These are phyloP conservation scores for Gaultheria prostrata DNA, from an alignment of 148 eudicot genomes.

Conservation along the genomic window DNA sequence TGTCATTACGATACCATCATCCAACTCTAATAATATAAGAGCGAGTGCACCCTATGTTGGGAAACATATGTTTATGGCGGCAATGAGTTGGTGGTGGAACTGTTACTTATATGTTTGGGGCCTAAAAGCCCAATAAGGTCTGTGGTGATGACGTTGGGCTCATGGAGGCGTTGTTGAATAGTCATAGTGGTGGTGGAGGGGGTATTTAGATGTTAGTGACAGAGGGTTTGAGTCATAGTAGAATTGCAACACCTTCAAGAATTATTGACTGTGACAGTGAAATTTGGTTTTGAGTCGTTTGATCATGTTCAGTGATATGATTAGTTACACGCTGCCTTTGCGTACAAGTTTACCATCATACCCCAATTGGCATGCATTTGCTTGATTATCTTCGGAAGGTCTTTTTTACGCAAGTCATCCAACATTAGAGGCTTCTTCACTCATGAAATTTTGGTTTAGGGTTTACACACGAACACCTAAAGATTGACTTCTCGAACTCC, in stretches of 20 bases:
- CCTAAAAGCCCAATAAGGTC: neutral
- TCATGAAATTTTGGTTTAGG: neutral
- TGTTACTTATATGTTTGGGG: neutral
- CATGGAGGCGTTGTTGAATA: neutral
- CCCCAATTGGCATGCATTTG: neutral
- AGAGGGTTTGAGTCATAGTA: neutral
- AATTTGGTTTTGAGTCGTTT: too few relatives aligned
- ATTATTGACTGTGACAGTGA: neutral
- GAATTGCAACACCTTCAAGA: neutral
- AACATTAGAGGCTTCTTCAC: conserved; percentile 8
- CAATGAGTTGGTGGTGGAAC: neutral
- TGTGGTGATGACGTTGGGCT: neutral
- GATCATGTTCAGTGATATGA: too few relatives aligned
- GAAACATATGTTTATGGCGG: neutral
- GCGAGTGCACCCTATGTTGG: neutral
- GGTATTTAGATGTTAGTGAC: neutral
- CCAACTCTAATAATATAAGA: neutral
- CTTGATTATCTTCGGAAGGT: neutral
- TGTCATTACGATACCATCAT: neutral
- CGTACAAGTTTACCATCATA: neutral
- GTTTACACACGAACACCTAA: neutral
- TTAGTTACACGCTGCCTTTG: too few relatives aligned
- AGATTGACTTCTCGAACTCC: neutral
- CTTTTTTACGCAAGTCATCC: neutral
- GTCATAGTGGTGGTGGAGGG: neutral